Conservation (phyloP, 176 grass and related monocot species). For the Oryza coarctata region DNA sequence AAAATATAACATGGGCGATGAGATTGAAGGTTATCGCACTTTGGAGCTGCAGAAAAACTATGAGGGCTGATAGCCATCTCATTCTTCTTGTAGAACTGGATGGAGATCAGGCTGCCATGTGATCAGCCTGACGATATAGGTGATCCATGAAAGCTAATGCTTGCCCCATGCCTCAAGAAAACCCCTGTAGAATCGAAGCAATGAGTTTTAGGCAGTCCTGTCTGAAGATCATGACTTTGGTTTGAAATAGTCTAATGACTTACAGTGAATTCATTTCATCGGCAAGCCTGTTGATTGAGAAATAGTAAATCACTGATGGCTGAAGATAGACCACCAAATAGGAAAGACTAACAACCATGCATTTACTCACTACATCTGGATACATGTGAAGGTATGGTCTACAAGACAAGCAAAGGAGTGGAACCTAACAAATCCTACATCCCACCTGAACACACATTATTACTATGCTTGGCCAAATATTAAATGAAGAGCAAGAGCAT, state of each 20-base stretch:
- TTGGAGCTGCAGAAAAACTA: constrained; percentile 38
- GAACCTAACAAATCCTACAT: constrained; percentile 1
- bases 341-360: neutral
- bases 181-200: constrained; percentile 39
- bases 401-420: constrained; percentile 18
- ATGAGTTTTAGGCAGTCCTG: neutral
- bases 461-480: neutral
- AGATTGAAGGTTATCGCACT: constrained; percentile 17
- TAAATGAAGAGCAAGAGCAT: neutral
- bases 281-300: constrained; percentile 30
- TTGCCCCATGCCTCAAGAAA: constrained; percentile 38
- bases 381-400: constrained; percentile 7
- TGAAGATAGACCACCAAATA: neutral
- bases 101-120: constrained; percentile 40
- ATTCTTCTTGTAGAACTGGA: constrained; percentile 54
- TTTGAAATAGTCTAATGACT: constrained; percentile 33
- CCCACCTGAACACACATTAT: neutral
- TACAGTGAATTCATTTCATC: constrained; percentile 38
- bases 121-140: constrained; percentile 32
- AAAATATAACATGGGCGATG: neutral
- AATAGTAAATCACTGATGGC: neutral
- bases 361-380: neutral
- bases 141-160: constrained; percentile 45
- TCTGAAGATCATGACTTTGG: neutral
- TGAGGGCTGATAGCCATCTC: constrained; percentile 12